phyloP scores from a whole-genome alignment of 345 rosid species.

The Salix brachista region DNA sequence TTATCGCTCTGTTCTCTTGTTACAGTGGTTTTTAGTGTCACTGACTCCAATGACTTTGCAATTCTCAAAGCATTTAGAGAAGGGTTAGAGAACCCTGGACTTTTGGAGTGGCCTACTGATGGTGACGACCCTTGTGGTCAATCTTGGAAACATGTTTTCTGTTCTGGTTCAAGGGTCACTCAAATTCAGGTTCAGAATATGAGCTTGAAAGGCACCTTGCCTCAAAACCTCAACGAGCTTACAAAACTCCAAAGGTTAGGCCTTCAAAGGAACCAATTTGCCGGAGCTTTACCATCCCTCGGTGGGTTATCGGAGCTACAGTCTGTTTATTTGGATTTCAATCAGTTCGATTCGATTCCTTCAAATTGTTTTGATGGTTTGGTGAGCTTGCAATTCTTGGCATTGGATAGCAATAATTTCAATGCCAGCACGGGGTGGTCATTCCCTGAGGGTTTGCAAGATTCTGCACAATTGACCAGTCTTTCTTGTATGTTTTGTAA shows the following conservation, averaged over 20 bases:
- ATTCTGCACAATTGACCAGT: conserved; percentile 50
- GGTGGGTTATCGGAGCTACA: conserved; percentile 46
- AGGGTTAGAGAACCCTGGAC: conserved; percentile 61
- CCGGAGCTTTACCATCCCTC: conserved; percentile 57
- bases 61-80: conserved; percentile 52
- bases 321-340: conserved; percentile 51
- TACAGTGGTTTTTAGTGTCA: conserved; percentile 33
- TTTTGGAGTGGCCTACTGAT: conserved; percentile 58
- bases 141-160: conserved; percentile 54
- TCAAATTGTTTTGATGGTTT: conserved; percentile 54
- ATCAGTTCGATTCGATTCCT: conserved; percentile 59
- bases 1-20: conserved; percentile 21
- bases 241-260: conserved; percentile 50
- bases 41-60: conserved; percentile 49
- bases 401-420: conserved; percentile 56
- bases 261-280: conserved; percentile 56
- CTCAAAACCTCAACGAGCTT: conserved; percentile 54
- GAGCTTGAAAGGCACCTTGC: conserved; percentile 62
- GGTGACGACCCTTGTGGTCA: conserved; percentile 68
- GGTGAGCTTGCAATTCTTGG: conserved; percentile 42
- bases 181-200: conserved; percentile 60
- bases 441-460: conserved; percentile 44
- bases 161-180: conserved; percentile 44
- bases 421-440: conserved; percentile 63
- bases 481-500: conserved; percentile 63